These are phyloP conservation scores for Filobasidium floriforme DNA, from an alignment of 768 basidiomycete species.

Conservation along the genomic window DNA sequence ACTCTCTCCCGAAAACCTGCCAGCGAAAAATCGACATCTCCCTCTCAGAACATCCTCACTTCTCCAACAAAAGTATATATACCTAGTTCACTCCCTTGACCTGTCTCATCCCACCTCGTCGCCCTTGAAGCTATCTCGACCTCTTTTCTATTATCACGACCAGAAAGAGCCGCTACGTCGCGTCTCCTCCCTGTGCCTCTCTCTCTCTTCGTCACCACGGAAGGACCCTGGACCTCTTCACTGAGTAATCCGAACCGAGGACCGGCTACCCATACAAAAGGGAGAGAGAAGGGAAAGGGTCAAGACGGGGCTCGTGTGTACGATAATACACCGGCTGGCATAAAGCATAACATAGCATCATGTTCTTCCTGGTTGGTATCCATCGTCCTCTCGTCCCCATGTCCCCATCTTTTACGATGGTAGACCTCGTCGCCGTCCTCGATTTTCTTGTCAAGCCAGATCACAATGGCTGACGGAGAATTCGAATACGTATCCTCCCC, in stretches of 20 bases:
- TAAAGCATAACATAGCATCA: background rate
- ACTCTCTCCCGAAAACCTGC: background rate
- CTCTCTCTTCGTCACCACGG: background rate
- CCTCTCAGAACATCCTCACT: background rate
- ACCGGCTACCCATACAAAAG: background rate
- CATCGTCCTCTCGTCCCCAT: background rate
- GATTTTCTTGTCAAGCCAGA: constrained; percentile 6
- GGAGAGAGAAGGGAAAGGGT: no score
- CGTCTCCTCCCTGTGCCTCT: background rate
- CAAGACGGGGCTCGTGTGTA: no score
- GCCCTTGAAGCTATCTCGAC: no score
- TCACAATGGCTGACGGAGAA: constrained; percentile 10
- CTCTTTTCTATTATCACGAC: no score
- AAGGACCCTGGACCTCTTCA: background rate
- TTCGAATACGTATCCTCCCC: background rate
- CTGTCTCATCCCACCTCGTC: background rate
- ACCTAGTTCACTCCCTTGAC: background rate
- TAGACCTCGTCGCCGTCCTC: background rate
- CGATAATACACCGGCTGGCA: no score
- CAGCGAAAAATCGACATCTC: background rate
- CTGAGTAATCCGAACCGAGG: background rate
- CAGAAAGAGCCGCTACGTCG: no score
- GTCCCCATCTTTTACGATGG: background rate
- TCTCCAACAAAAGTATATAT: background rate
- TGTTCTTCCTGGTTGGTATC: constrained; percentile 12